Evolutionary conservation across 176 grass and related monocot species (phyloP).

Genomic region (Avena insularis): DNA sequence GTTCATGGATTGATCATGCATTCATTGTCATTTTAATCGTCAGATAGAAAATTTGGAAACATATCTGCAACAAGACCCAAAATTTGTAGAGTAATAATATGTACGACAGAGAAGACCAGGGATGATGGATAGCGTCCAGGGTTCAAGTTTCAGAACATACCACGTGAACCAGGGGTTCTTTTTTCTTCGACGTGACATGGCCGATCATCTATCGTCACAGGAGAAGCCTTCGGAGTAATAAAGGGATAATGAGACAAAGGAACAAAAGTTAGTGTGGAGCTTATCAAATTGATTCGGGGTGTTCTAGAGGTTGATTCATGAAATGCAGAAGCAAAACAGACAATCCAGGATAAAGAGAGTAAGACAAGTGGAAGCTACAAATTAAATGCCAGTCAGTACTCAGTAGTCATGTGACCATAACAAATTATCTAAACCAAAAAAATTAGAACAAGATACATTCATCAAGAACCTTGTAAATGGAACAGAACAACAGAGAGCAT

Average conservation of each 20-base stretch:
- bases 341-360: background rate
- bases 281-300: background rate
- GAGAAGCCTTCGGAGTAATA: slow-evolving; percentile 70
- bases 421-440: slow-evolving; percentile 1
- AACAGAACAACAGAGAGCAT: slow-evolving; percentile 5
- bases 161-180: slow-evolving; percentile 74
- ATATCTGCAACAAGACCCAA: background rate
- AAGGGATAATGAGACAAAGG: slow-evolving; percentile 21
- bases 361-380: background rate
- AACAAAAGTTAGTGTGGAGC: background rate
- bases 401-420: background rate
- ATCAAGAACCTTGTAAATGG: slow-evolving; percentile 17
- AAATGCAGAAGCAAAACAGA: background rate
- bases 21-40: background rate
- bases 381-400: background rate
- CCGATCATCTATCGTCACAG: slow-evolving; percentile 72
- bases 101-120: background rate
- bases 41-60: background rate
- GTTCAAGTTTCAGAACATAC: slow-evolving; percentile 41
- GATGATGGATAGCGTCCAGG: background rate
- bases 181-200: slow-evolving; percentile 86
- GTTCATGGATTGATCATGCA: background rate
- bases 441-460: background rate
- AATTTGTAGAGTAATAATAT: background rate
- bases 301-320: background rate